Evolutionary conservation across 495 filamentous ascomycete species (phyloP).

Genomic region (Platismatia glauca): DNA sequence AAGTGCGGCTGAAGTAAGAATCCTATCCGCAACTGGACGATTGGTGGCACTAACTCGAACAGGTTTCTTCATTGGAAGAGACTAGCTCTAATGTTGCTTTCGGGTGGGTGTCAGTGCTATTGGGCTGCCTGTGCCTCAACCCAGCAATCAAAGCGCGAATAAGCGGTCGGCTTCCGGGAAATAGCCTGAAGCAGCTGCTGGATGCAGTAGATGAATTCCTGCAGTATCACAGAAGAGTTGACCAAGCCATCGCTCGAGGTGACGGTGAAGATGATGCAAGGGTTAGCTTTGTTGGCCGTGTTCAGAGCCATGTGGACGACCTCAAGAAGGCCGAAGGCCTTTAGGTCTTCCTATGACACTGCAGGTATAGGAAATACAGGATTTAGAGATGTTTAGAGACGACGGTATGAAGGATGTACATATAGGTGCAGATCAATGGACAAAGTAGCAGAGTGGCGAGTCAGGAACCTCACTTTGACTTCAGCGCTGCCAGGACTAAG

Average conservation of each 20-base stretch:
- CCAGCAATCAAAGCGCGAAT: conserved; percentile 43
- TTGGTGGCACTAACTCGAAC: conserved; percentile 6
- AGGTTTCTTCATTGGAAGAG: conserved; percentile 80
- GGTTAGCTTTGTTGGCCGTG: conserved; percentile 47
- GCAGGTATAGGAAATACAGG: not conserved
- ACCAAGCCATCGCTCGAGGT: conserved; percentile 38
- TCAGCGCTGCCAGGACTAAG: not conserved
- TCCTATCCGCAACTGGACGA: not conserved
- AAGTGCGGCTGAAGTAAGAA: conserved; percentile 40
- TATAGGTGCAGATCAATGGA: not conserved
- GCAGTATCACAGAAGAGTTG: conserved; percentile 64
- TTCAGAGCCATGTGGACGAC: conserved; percentile 42
- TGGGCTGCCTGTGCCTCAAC: conserved; percentile 69
- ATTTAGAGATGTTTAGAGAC: not conserved
- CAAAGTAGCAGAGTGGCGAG: not conserved
- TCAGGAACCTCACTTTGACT: not conserved
- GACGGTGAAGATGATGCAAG: conserved; percentile 29
- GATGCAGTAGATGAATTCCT: conserved; percentile 82
- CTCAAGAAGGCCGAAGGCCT: conserved; percentile 26
- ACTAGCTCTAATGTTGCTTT: conserved; percentile 80
- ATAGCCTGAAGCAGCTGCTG: conserved; percentile 54
- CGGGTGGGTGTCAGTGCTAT: conserved; percentile 79
- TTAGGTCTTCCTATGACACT: not conserved
- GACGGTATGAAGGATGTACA: not conserved
- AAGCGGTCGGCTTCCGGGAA: conserved; percentile 43